Evolutionary conservation across 192 early-diverging fungal genomes (phyloP).

Genomic region (Backusella liffmaniae): DNA sequence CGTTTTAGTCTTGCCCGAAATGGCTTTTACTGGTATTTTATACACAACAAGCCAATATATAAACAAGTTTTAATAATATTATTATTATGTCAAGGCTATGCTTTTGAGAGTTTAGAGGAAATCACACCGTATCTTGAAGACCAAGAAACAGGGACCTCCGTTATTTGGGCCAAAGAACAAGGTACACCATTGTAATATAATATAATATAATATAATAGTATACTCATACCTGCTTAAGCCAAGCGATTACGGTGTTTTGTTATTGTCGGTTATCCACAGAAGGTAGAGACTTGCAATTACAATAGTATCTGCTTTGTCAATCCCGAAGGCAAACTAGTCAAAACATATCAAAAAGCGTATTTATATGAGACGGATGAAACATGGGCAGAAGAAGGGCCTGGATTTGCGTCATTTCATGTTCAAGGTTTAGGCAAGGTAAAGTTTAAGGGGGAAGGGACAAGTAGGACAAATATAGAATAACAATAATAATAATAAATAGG

Average conservation of each 20-base stretch:
- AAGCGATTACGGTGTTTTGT: slow-evolving; percentile 52
- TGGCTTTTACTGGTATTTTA: slow-evolving; percentile 71
- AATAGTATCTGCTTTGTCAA: slow-evolving; percentile 63
- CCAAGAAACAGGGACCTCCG: slow-evolving; percentile 47
- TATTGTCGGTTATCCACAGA: slow-evolving; percentile 71
- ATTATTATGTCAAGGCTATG: slow-evolving; percentile 53
- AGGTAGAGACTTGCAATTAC: slow-evolving; percentile 42
- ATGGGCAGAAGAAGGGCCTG: slow-evolving; percentile 73
- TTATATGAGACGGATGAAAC: slow-evolving; percentile 68
- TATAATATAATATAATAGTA: too few species aligned
- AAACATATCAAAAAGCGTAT: slow-evolving; percentile 69
- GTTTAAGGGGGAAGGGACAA: not conserved
- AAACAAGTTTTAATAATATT: not conserved
- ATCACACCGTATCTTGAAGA: slow-evolving; percentile 62
- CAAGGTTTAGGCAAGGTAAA: slow-evolving; percentile 56
- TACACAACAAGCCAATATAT: too few species aligned
- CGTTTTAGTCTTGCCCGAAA: slow-evolving; percentile 72
- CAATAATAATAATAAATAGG: slow-evolving; percentile 27
- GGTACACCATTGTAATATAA: slow-evolving; percentile 37
- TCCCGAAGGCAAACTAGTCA: slow-evolving; percentile 46
- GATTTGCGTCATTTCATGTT: slow-evolving; percentile 54
- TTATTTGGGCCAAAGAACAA: slow-evolving; percentile 62
- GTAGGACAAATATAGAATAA: not conserved
- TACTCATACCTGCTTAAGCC: slow-evolving; percentile 30
- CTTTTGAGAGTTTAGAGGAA: slow-evolving; percentile 55